phyloP scores from a whole-genome alignment of 495 filamentous ascomycete species.

The Lindgomyces ingoldianus region DNA sequence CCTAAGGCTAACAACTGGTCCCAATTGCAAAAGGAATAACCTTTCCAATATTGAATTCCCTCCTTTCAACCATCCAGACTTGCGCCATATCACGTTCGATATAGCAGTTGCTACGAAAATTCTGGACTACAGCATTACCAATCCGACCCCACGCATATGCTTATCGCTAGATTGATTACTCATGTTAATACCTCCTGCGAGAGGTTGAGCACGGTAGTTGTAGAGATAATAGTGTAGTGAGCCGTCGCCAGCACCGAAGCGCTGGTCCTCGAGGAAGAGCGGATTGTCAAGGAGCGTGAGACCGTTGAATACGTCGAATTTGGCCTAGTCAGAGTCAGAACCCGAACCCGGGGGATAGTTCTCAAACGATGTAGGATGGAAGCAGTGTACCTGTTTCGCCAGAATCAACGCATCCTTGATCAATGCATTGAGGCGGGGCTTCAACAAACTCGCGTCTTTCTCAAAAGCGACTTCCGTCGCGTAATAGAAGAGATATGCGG shows the following conservation, averaged over 20 bases:
- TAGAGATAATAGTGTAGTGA: constrained; percentile 95
- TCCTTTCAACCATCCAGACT: too few relatives aligned
- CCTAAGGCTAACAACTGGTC: not conserved
- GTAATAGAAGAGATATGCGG: constrained; percentile 96
- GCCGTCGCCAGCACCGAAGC: constrained; percentile 91
- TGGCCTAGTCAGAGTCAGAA: constrained; percentile 49
- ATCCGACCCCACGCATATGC: constrained; percentile 79
- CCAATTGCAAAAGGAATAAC: too few relatives aligned
- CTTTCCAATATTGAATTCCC: too few relatives aligned
- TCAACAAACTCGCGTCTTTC: constrained; percentile 57
- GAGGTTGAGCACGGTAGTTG: constrained; percentile 84
- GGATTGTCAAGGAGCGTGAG: constrained; percentile 90
- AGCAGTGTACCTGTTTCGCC: constrained; percentile 65
- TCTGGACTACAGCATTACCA: constrained; percentile 77
- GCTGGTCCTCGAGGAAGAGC: constrained; percentile 87
- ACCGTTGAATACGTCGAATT: constrained; percentile 96
- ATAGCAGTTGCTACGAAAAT: not conserved
- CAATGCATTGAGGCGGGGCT: constrained; percentile 70
- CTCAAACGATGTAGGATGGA: not conserved
- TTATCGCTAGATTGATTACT: constrained; percentile 72
- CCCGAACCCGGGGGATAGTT: too few relatives aligned
- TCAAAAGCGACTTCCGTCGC: constrained; percentile 79
- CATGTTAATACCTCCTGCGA: constrained; percentile 79
- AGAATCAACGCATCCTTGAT: constrained; percentile 84
- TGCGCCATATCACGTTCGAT: too few relatives aligned